Evolutionary conservation across 23 red algal species (phyloP), one percentile per base, ranked within the genome.

Genomic region (Gracilaria caudata): DNA sequence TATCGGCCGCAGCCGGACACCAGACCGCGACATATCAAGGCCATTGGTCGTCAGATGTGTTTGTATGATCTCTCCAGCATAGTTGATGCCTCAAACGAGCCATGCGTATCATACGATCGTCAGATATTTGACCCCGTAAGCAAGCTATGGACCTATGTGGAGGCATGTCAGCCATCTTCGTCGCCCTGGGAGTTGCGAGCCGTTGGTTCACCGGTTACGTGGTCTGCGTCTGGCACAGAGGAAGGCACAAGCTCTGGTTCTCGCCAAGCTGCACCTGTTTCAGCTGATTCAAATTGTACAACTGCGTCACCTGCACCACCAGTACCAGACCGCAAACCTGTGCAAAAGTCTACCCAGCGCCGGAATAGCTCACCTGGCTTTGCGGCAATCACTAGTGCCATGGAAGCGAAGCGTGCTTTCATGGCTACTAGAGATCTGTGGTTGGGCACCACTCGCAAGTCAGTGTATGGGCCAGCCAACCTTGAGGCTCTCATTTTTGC

Each of bases 81-180:
- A 49, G 65, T 86, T 33, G 82, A 86, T 45, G 82, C 82, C 34
- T 86, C 82, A 35, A 86, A 86, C 29, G 82, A 86, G 65, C 82
- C 82, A 20, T 86, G 82, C 64, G 82, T 86, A 37, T 73, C 64
- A 24, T 86, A 86, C 36, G 82, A 86, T 76, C 64, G 82, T 24
- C 82, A 86, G 34, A 86, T 86, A 56, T 86, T 86, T 76, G 82
- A 86, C 68, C 82, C 64, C 47, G 82, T 56, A 16, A 86, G 68
- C 63, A 86, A 86, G 82, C 61, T 86, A 20, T 86, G 82, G 82
- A 86, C 68, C 8, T 86, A 86, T 75, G 82, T 86, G 19, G 82
- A 73, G 23, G 82, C 82, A 12, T 56, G 47, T 55, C 63, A 86
- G 19, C 82, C 82, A 24, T 73, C 82, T 14, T 86, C 82, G 0